phyloP scores from a whole-genome alignment of 2,329 filamentous ascomycete genomes.

The Sclerotinia nivalis region DNA sequence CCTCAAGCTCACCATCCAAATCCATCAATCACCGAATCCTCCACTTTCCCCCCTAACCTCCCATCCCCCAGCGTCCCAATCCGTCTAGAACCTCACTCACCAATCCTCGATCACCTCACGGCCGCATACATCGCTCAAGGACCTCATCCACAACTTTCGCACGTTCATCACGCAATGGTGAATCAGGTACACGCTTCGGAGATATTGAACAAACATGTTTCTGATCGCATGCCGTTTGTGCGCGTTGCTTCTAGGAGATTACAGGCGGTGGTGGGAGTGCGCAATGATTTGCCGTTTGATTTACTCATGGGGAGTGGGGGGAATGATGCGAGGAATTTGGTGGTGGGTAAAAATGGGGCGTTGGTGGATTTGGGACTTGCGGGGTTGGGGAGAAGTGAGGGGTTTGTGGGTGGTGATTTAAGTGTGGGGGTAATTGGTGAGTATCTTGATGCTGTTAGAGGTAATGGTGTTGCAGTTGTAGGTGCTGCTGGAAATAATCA shows the following conservation, averaged over 20 bases:
- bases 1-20: neutral
- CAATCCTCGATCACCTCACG: constrained; percentile 2
- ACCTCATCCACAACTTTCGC: neutral
- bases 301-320: constrained; percentile 14
- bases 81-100: neutral
- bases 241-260: constrained; percentile 27
- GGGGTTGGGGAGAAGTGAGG: no score
- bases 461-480: neutral
- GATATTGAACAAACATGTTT: constrained; percentile 24
- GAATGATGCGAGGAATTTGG: constrained; percentile 17
- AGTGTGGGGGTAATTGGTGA: neutral
- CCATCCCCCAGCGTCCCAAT: constrained; percentile 2
- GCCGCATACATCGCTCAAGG: constrained; percentile 1
- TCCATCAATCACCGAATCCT: neutral
- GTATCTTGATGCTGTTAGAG: neutral
- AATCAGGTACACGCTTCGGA: constrained; percentile 11
- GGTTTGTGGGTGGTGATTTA: neutral
- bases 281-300: constrained; percentile 32
- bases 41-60: neutral
- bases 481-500: no score
- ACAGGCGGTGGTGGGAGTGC: constrained; percentile 33
- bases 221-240: constrained; percentile 28
- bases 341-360: neutral
- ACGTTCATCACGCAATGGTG: neutral
- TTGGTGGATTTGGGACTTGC: neutral